A percentile compares a stretch with the other conserved stretches of the same genome.
Conservation (phyloP, 495 filamentous ascomycete species). For the Penicillium parvum region DNA sequence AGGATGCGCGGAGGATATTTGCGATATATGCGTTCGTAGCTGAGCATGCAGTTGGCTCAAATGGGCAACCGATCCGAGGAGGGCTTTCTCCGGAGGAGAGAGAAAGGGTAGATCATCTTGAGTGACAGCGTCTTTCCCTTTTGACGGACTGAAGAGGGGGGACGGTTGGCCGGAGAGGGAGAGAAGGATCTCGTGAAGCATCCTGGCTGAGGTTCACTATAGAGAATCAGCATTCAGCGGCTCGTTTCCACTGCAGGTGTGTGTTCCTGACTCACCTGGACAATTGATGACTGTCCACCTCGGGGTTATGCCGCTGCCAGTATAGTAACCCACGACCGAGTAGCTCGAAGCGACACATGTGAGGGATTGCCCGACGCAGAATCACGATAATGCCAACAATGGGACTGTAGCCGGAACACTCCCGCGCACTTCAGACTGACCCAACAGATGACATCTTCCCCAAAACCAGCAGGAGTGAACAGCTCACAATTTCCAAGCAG, state of each 20-base stretch:
- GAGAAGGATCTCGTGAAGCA: constrained; percentile 97
- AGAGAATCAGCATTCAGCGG: background rate
- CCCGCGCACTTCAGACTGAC: too few species aligned
- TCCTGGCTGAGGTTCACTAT: constrained; percentile 44
- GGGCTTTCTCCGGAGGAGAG: constrained; percentile 73
- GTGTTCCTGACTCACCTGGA: constrained; percentile 18
- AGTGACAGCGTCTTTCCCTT: constrained; percentile 33
- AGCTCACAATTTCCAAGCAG: background rate
- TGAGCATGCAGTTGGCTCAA: constrained; percentile 71
- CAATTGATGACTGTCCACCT: constrained; percentile 15
- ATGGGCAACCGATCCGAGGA: constrained; percentile 70
- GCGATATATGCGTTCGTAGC: constrained; percentile 57
- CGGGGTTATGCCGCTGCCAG: constrained; percentile 33
- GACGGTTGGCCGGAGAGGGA: constrained; percentile 91
- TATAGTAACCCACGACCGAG: constrained; percentile 45
- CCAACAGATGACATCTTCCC: background rate
- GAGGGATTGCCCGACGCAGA: too few species aligned
- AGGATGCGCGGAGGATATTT: constrained; percentile 62
- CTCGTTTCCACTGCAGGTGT: too few species aligned
- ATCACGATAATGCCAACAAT: too few species aligned
- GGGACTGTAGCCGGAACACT: too few species aligned
- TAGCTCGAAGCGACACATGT: constrained; percentile 52
- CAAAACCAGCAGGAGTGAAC: background rate
- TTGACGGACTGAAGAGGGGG: constrained; percentile 60
- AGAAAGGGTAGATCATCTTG: constrained; percentile 49